phyloP scores from a whole-genome alignment of 2,329 filamentous ascomycete species.

The Colletotrichum caudatum region DNA sequence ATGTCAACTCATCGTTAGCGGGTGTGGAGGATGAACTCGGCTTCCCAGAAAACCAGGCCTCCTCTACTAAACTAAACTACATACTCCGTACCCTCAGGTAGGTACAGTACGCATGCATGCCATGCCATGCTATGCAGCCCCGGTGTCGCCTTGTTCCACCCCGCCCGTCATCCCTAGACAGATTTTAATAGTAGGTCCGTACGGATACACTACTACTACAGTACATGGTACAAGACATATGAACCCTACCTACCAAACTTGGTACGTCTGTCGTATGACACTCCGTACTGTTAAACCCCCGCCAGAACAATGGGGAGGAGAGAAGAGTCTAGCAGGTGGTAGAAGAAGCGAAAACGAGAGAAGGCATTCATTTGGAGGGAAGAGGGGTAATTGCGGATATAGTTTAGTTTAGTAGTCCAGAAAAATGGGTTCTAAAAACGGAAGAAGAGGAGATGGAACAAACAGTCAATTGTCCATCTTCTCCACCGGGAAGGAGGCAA shows the following conservation, averaged over 20 bases:
- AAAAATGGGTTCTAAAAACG: slow-evolving; percentile 1
- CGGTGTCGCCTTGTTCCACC: not conserved
- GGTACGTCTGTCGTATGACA: too few relatives aligned
- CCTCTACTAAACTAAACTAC: too few relatives aligned
- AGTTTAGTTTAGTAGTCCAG: not conserved
- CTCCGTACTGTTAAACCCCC: not conserved
- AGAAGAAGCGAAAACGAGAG: slow-evolving; percentile 14
- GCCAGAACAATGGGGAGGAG: not conserved
- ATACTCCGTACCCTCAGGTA: too few relatives aligned
- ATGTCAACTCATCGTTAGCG: slow-evolving; percentile 10
- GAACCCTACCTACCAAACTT: too few relatives aligned
- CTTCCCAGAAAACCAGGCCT: too few relatives aligned
- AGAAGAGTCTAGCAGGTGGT: slow-evolving; percentile 23
- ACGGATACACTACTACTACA: not conserved
- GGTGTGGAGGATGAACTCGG: slow-evolving; percentile 13
- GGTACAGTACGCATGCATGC: too few relatives aligned
- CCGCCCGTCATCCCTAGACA: not conserved
- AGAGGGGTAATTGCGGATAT: not conserved
- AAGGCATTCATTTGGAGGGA: slow-evolving; percentile 10
- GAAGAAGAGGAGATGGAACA: not conserved
- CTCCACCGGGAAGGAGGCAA: slow-evolving; percentile 3
- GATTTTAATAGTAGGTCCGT: not conserved
- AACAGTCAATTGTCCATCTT: not conserved
- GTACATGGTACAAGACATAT: too few relatives aligned
- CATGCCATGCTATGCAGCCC: not conserved